These are phyloP conservation scores for Samsoniella hepiali DNA, from an alignment of 2,329 filamentous ascomycete genomes.

Conservation along the genomic window DNA sequence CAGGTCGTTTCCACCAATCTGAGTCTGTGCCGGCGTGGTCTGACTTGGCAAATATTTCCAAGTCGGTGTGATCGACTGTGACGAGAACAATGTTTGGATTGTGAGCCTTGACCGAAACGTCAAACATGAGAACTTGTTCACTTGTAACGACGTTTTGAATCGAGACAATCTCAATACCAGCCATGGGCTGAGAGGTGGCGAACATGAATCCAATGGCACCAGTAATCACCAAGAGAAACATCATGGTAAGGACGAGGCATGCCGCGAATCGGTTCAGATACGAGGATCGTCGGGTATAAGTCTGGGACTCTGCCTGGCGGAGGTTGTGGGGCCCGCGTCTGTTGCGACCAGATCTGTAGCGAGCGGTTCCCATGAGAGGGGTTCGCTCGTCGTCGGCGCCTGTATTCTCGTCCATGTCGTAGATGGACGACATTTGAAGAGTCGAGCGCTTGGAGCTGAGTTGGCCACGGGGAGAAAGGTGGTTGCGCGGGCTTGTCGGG, in stretches of 20 bases:
- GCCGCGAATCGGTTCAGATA: slow-evolving; percentile 75
- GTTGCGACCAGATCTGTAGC: slow-evolving; percentile 58
- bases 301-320: slow-evolving; percentile 71
- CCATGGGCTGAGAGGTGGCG: slow-evolving; percentile 83
- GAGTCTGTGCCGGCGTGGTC: slow-evolving; percentile 73
- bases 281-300: slow-evolving; percentile 60
- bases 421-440: slow-evolving; percentile 59
- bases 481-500: slow-evolving; percentile 66
- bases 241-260: slow-evolving; percentile 77
- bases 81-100: slow-evolving; percentile 94
- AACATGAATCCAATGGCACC: slow-evolving; percentile 86
- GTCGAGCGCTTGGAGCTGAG: slow-evolving; percentile 49
- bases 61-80: slow-evolving; percentile 78
- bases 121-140: slow-evolving; percentile 92
- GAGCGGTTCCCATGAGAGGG: slow-evolving; percentile 65
- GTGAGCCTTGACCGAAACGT: slow-evolving; percentile 79
- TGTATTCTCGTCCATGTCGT: slow-evolving; percentile 76
- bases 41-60: slow-evolving; percentile 93
- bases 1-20: slow-evolving; percentile 51
- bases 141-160: slow-evolving; percentile 90
- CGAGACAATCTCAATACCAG: slow-evolving; percentile 71
- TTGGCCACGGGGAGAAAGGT: slow-evolving; percentile 35
- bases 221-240: slow-evolving; percentile 78
- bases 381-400: slow-evolving; percentile 85
- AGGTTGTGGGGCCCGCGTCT: slow-evolving; percentile 55